Conservation (phyloP, 225 moss, liverwort and hornwort species). For the Pseudoscleropodium purum region DNA sequence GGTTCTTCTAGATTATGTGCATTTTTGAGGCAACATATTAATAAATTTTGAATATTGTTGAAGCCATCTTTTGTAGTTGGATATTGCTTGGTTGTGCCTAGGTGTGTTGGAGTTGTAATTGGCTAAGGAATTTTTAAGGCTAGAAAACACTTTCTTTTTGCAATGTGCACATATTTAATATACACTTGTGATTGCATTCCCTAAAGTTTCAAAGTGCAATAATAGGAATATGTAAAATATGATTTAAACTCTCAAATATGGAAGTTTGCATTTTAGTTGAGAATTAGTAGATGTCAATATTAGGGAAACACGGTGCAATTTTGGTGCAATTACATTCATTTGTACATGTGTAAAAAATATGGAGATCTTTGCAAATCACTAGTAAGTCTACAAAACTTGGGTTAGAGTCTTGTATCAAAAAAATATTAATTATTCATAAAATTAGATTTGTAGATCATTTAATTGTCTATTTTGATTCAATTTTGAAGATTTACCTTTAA, state of each 20-base stretch:
- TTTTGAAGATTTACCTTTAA: neutral
- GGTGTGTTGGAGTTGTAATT: neutral
- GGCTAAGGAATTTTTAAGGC: neutral
- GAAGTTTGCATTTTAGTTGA: neutral
- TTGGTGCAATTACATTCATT: neutral
- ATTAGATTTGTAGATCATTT: neutral
- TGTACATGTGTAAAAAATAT: neutral
- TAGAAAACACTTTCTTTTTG: neutral
- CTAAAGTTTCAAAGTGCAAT: neutral
- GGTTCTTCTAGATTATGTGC: neutral
- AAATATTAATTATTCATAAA: neutral
- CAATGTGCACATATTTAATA: fast-evolving
- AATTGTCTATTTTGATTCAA: neutral
- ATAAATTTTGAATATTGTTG: neutral
- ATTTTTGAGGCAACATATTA: neutral
- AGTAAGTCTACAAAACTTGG: no score
- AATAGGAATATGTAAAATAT: neutral
- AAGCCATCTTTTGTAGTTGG: neutral
- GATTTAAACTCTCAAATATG: neutral
- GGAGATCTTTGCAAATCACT: neutral
- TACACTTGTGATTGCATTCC: neutral
- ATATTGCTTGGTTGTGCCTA: neutral
- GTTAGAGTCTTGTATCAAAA: neutral
- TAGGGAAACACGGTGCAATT: neutral
- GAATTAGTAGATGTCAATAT: fast-evolving